Evolutionary conservation across 2,329 filamentous ascomycete genomes (phyloP).

Genomic region (Diaporthe sp.): DNA sequence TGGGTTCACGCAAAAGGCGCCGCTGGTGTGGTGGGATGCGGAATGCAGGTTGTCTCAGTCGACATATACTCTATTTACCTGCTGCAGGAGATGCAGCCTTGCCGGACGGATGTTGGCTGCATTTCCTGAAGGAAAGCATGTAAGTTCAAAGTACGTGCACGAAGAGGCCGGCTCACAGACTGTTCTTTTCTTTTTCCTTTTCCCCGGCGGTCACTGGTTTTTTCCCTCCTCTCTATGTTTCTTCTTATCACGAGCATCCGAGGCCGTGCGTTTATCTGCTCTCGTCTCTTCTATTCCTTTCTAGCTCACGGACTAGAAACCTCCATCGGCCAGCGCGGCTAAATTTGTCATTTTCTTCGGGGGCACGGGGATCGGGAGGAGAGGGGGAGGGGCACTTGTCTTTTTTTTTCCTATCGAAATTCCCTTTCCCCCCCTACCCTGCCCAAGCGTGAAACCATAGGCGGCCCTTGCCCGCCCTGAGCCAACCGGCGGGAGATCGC

Average conservation of each 20-base stretch:
- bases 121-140: neutral
- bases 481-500: constrained; percentile 15
- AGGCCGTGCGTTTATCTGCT: constrained; percentile 10
- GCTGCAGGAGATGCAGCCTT: constrained; percentile 16
- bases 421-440: neutral
- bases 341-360: constrained; percentile 8
- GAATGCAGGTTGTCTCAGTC: constrained; percentile 12
- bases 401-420: neutral
- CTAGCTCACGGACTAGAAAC: constrained; percentile 26
- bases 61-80: neutral
- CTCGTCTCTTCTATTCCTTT: neutral
- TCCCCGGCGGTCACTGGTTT: neutral
- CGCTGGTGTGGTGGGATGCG: neutral
- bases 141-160: neutral
- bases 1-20: neutral
- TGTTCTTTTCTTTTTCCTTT: neutral
- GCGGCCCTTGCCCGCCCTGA: neutral
- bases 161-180: neutral
- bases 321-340: constrained; percentile 22
- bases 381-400: too few relatives aligned
- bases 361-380: neutral
- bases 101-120: neutral
- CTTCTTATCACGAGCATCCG: constrained; percentile 1
- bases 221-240: too few relatives aligned
- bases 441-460: constrained; percentile 16